Conservation (phyloP, 148 eudicot species). For the Persicaria tinctoria region DNA sequence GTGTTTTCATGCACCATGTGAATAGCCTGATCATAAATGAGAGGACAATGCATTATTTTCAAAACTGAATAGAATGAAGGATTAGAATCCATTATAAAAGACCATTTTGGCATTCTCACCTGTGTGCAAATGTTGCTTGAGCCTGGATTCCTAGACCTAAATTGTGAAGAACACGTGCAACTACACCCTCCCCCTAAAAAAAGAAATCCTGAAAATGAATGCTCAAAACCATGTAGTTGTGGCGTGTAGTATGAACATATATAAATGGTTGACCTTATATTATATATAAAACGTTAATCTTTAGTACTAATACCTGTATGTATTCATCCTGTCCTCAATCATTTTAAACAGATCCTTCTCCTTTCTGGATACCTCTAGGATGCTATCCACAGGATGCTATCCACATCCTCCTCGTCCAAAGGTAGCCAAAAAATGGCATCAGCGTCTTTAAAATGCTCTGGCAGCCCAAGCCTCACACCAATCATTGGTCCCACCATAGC, state of each 20-base stretch:
- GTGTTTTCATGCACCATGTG: conserved; percentile 94
- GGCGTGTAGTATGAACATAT: conserved; percentile 28
- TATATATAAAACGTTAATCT: too few species aligned
- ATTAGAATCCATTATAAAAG: background rate
- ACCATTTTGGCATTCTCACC: conserved; percentile 25
- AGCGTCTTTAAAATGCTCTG: too few species aligned
- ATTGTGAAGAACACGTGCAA: conserved; percentile 83
- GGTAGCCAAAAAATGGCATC: too few species aligned
- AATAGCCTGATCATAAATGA: conserved; percentile 45
- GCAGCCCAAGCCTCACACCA: too few species aligned
- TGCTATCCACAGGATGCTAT: too few species aligned
- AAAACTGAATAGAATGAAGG: background rate
- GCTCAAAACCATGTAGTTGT: conserved; percentile 87
- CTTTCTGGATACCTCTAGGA: too few species aligned
- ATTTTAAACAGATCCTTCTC: too few species aligned
- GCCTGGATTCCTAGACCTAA: conserved; percentile 55
- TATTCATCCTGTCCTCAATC: too few species aligned
- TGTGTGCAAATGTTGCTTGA: conserved; percentile 81
- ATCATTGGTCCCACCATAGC: too few species aligned
- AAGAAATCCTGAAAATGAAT: conserved; percentile 86
- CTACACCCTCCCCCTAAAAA: conserved; percentile 96
- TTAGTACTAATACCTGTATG: too few species aligned
- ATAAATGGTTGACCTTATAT: too few species aligned
- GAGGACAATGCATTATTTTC: background rate
- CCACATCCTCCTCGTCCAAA: too few species aligned